Percentiles rank a stretch among this genome's conserved stretches.
Evolutionary conservation across 2,329 filamentous ascomycete genomes (phyloP).

Genomic region (Didymella segeticola): DNA sequence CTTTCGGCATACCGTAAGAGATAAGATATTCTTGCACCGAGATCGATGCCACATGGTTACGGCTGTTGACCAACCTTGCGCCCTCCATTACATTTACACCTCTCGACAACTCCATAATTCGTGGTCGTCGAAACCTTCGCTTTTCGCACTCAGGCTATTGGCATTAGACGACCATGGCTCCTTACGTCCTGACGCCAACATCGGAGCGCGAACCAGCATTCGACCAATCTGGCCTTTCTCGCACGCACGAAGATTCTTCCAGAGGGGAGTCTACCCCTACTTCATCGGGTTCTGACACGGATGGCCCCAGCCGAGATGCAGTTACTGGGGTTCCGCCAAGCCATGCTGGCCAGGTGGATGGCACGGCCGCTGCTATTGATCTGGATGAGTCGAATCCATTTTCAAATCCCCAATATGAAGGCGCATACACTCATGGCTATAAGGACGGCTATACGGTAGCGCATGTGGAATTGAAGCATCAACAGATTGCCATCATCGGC

Average conservation of each 20-base stretch:
- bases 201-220: slow-evolving; percentile 18
- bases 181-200: slow-evolving; percentile 26
- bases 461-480: slow-evolving; percentile 25
- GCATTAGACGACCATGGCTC: slow-evolving; percentile 19
- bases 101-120: too few species aligned
- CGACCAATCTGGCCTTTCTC: neutral
- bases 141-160: too few species aligned
- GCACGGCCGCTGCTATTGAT: neutral
- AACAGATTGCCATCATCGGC: slow-evolving; percentile 50
- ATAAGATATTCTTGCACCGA: neutral
- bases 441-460: slow-evolving; percentile 24
- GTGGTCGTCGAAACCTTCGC: too few species aligned
- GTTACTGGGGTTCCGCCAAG: neutral
- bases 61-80: neutral
- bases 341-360: neutral
- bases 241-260: neutral
- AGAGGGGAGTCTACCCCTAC: neutral
- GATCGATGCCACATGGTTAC: neutral
- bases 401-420: slow-evolving; percentile 9
- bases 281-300: neutral
- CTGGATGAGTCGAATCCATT: neutral
- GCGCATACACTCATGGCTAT: slow-evolving; percentile 27
- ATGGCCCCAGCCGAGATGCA: neutral
- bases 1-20: neutral
- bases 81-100: neutral